phyloP scores from a whole-genome alignment of 2,329 filamentous ascomycete genomes.

The Atkinsonella hypoxylon region DNA sequence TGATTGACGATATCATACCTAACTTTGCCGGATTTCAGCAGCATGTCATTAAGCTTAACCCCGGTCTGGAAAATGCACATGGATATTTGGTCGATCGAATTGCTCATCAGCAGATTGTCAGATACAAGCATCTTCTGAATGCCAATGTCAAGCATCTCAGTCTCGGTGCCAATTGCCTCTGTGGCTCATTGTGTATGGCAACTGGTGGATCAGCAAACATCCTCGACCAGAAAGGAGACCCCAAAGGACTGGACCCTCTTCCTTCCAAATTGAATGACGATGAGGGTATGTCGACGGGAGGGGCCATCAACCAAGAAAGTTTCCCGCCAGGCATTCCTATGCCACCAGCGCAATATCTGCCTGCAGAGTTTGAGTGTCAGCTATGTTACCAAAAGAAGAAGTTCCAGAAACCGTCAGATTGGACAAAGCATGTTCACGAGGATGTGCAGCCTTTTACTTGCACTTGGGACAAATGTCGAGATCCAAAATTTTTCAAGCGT shows the following conservation, averaged over 20 bases:
- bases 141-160: conserved; percentile 58
- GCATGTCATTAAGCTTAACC: conserved; percentile 63
- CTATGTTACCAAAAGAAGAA: conserved; percentile 78
- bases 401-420: conserved; percentile 85
- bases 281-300: conserved; percentile 57
- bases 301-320: conserved; percentile 55
- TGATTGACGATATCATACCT: conserved; percentile 57
- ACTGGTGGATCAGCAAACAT: conserved; percentile 54
- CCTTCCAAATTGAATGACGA: conserved; percentile 40
- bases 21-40: conserved; percentile 65
- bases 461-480: conserved; percentile 71
- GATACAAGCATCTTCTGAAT: conserved; percentile 67
- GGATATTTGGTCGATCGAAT: conserved; percentile 66
- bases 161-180: conserved; percentile 48
- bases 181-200: conserved; percentile 50
- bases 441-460: conserved; percentile 90
- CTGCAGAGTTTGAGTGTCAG: conserved; percentile 81
- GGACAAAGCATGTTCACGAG: conserved; percentile 93
- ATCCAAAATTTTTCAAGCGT: conserved; percentile 85
- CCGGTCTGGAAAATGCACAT: conserved; percentile 45
- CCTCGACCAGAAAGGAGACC: conserved; percentile 47
- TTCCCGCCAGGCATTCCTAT: conserved; percentile 74
- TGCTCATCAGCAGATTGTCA: conserved; percentile 64
- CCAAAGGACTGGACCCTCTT: conserved; percentile 45
- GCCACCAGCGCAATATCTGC: conserved; percentile 64